Base-by-base conservation (phyloP, 2,329 filamentous ascomycete species). In the Penicillium sp. region DNA sequence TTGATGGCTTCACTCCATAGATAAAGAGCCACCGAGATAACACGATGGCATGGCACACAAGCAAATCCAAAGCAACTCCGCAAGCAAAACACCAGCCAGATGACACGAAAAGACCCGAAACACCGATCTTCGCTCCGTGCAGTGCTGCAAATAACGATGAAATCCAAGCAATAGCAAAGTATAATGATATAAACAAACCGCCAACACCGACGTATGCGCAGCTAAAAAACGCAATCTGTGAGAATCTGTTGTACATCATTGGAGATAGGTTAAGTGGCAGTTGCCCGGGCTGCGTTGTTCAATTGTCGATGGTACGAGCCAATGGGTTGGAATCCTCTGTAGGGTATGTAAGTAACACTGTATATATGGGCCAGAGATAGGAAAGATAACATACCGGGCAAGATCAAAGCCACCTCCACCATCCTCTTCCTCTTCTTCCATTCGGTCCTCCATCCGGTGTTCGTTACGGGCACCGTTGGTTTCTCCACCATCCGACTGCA, bases 251-350 rank as follows among this genome's bases (percentile, higher is more conserved):
- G 31, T 48, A 49, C 35, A 49, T 42, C 31, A 32, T 29, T 18
- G 22, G 6, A 35, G 25, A 40, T 16, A 39, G 12, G 31, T 35
- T 34, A 54, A 22, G 58, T 62, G 10, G 62, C 59, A 32, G 60
- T 61, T 11, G 61, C 55, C 15, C 61, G 55, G 11, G 61, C 60
- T 29, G 62, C 57, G 36, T 60, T 65, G 50, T 52, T 66, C 35
- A 69, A 42, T 43, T 69, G 65, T 32, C 60, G 62, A 57, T 69
- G 66, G 41, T 67, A 69, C 4, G 65, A 65, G 10, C 67, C 64
- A 37, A 71, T 71, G n/a, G 68, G 67, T 54, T 70, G 67, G 47
- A 71, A 71, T 11, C 68, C 68, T 43, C 67, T 71, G 35, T 14
- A 47, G 22, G 22, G 6, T 11, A 15, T 25, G 30, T 50, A 44